Conservation (phyloP, 495 filamentous ascomycete species). For the Penicillium bovifimosum region DNA sequence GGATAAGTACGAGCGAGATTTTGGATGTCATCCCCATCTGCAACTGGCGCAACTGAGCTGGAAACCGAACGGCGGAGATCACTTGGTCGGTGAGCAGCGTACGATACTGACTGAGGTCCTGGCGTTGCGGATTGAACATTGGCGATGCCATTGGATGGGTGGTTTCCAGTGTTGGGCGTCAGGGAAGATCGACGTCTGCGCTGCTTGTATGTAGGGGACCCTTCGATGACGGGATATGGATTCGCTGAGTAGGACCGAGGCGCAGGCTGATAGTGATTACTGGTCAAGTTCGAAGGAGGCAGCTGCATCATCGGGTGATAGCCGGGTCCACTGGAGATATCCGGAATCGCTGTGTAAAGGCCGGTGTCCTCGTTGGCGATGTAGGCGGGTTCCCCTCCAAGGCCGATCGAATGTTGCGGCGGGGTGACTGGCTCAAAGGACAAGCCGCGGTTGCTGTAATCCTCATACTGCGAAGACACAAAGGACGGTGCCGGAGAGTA, state of each 20-base stretch:
- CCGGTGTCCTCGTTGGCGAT: slow-evolving; percentile 97
- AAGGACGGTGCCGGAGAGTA: slow-evolving; percentile 98
- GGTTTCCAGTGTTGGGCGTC: slow-evolving; percentile 63
- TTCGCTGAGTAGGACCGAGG: slow-evolving; percentile 71
- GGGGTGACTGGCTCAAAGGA: slow-evolving; percentile 96
- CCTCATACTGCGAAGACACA: slow-evolving; percentile 92
- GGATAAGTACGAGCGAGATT: slow-evolving; percentile 62
- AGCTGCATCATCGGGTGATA: slow-evolving; percentile 87
- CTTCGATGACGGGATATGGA: slow-evolving; percentile 93
- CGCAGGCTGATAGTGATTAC: slow-evolving; percentile 62
- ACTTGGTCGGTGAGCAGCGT: slow-evolving; percentile 67
- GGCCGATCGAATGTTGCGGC: slow-evolving; percentile 75
- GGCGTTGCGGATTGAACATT: slow-evolving; percentile 36
- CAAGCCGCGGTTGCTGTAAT: slow-evolving; percentile 93
- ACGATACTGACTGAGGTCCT: slow-evolving; percentile 36
- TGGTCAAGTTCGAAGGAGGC: slow-evolving; percentile 78
- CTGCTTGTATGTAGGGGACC: slow-evolving; percentile 98
- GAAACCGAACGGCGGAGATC: slow-evolving; percentile 91
- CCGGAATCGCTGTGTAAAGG: slow-evolving; percentile 89
- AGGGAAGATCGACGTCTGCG: slow-evolving; percentile 88
- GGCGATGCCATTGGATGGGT: slow-evolving; percentile 46
- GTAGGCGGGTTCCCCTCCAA: slow-evolving; percentile 85
- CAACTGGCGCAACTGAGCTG: slow-evolving; percentile 75
- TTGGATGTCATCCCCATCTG: slow-evolving; percentile 68
- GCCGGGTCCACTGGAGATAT: slow-evolving; percentile 51